A percentile compares a stretch with the other conserved stretches of the same genome.
These are phyloP conservation scores for Talaromyces pinophilus DNA, from an alignment of 2,329 filamentous ascomycete species.

Conservation along the genomic window DNA sequence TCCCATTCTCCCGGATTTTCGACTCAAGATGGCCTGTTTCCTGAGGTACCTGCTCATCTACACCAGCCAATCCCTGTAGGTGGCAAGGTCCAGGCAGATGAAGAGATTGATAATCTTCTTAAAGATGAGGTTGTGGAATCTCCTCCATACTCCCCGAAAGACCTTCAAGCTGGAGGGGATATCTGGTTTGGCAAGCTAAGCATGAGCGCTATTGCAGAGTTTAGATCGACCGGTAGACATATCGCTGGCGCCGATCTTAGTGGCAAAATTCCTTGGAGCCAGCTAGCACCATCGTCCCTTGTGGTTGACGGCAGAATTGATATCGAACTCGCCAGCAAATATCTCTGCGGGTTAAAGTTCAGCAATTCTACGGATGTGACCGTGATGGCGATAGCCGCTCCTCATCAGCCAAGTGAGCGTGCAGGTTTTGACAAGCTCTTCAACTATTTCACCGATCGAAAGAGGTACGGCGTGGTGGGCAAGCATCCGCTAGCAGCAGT, in stretches of 20 bases:
- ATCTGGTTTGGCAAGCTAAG: slow-evolving; percentile 75
- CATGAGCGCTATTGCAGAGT: slow-evolving; percentile 77
- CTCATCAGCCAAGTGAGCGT: slow-evolving; percentile 59
- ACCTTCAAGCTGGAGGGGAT: slow-evolving; percentile 68
- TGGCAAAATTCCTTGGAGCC: slow-evolving; percentile 67
- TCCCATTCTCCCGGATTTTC: slow-evolving; percentile 70
- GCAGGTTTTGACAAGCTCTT: slow-evolving; percentile 74
- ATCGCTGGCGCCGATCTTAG: slow-evolving; percentile 81
- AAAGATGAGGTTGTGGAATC: slow-evolving; percentile 79
- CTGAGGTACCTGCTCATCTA: slow-evolving; percentile 42
- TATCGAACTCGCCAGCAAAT: slow-evolving; percentile 80
- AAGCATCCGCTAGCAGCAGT: slow-evolving; percentile 74
- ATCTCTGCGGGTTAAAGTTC: slow-evolving; percentile 83
- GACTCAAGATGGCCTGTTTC: slow-evolving; percentile 47
- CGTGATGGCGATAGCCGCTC: slow-evolving; percentile 69
- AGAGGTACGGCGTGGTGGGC: slow-evolving; percentile 83
- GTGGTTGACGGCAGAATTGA: slow-evolving; percentile 71
- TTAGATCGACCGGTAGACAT: slow-evolving; percentile 75
- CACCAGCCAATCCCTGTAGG: slow-evolving; percentile 45
- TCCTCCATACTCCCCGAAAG: slow-evolving; percentile 79
- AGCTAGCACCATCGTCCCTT: slow-evolving; percentile 68
- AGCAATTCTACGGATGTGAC: slow-evolving; percentile 80
- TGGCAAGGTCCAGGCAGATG: slow-evolving; percentile 63
- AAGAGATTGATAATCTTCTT: slow-evolving; percentile 86
- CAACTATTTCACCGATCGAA: slow-evolving; percentile 79